Percentiles rank a stretch among this genome's conserved stretches.
Conservation (phyloP, 176 grass and related monocot species). For the Triticum urartu region DNA sequence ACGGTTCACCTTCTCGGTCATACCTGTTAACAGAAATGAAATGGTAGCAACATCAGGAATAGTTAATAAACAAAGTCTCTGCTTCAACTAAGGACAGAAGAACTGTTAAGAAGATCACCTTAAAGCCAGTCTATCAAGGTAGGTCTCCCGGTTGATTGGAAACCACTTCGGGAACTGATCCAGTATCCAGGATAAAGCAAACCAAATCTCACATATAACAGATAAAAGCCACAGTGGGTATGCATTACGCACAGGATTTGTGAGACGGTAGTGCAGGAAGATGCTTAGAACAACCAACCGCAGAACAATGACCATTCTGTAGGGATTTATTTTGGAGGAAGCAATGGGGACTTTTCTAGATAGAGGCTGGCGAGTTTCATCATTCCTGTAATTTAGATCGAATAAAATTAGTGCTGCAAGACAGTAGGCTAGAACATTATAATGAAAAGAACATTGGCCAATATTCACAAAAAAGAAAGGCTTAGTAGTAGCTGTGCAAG, state of each 20-base stretch:
- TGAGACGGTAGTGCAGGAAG: slow-evolving; percentile 98
- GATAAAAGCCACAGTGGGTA: slow-evolving; percentile 84
- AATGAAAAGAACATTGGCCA: background rate
- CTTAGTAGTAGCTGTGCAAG: background rate
- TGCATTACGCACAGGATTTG: slow-evolving; percentile 92
- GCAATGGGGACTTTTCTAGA: slow-evolving; percentile 94
- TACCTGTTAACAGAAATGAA: slow-evolving; percentile 58
- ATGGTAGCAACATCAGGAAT: slow-evolving; percentile 21
- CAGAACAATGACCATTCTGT: slow-evolving; percentile 97
- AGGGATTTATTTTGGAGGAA: slow-evolving; percentile 95
- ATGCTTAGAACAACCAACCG: slow-evolving; percentile 90
- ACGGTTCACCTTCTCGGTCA: slow-evolving; percentile 96
- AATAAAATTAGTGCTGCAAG: slow-evolving; percentile 21
- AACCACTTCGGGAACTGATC: slow-evolving; percentile 99
- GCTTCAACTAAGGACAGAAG: background rate
- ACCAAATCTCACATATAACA: slow-evolving; percentile 99
- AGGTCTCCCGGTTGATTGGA: slow-evolving; percentile 96
- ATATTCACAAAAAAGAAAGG: background rate
- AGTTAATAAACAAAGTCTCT: slow-evolving; percentile 18
- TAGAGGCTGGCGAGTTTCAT: slow-evolving; percentile 96
- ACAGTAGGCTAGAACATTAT: background rate
- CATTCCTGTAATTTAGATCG: slow-evolving; percentile 73
- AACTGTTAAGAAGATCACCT: slow-evolving; percentile 62
- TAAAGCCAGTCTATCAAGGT: slow-evolving; percentile 96
- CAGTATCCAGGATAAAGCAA: slow-evolving; percentile 97